Evolutionary conservation across 495 filamentous ascomycete species (phyloP), one percentile per base, ranked within the genome.

Genomic region (Cenococcum geophilum): DNA sequence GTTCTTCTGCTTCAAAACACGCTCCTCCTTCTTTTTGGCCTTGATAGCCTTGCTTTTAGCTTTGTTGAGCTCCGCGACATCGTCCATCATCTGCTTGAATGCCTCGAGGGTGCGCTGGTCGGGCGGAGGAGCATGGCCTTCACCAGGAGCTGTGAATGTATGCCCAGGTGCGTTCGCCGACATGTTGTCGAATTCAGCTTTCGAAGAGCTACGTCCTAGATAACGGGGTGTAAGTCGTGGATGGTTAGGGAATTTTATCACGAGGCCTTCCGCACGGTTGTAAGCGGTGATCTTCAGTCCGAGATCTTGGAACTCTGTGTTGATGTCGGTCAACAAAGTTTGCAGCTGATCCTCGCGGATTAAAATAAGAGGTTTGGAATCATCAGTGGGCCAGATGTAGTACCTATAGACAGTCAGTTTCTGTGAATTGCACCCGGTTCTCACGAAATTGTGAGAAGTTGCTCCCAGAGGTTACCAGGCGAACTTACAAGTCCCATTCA

Each of bases 401-500:
- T 87, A 91, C 43, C 89, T 92, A 34, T 58, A 18, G 55, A 6
- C 36, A 9, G 22, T 25, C 22, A 63, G 23, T 53, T n/a, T n/a
- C n/a, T 34, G n/a, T 20, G 52, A 53, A 14, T 37, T 14, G 11
- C 3, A 4, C 3, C 40, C 4, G 40, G 40, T 4, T 45, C 11
- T 45, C 3, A 45, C 12, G 40, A 18, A 18, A 45, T 4, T 45
- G 3, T 4, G 11, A 45, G 40, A 18, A 14, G 11, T 45, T 1
- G 1, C 2, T 45, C 40, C 3, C 21, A 32, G 35, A 23, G 43
- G 36, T 14, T 21, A 18, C 12, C 40, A 45, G 12, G 18, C 18
- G 4, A 37, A 82, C 86, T 81, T 76, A 95, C 89, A 93, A 63
- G 60, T 90, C 85, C 90, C 89, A 95, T 40, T 72, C 60, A 1